Evolutionary conservation across 1,284 basidiomycete genomes (phyloP), one percentile per base, ranked within the genome.

Genomic region (Fomitopsis schrenkii): DNA sequence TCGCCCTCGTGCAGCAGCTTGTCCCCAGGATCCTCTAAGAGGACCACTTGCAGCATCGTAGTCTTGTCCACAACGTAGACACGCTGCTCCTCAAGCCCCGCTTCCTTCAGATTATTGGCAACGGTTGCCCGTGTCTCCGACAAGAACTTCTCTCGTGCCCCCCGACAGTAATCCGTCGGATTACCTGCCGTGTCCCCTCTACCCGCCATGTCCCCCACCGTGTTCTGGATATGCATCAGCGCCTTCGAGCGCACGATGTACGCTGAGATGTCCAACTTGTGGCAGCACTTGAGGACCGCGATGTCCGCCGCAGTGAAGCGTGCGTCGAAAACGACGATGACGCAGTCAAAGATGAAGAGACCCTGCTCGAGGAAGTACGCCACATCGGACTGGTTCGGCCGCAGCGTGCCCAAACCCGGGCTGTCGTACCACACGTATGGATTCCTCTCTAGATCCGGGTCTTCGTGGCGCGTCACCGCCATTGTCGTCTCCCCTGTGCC

Each of bases 231-330:
- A 42, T 60, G 59, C 44, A 56, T 54, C 5, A 35, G 33, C 35
- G 59, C 54, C 45, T 60, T 60, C 36, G 54, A 60, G 22, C 59
- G 59, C 17, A 60, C 59, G 59, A 60, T 60, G 54, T 60, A 60
- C 17, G 54, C 38, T 3, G 53, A 42, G 14, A 56, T 56, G 14
- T 56, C 22, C 40, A 55, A 33, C 28, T 17, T n/a, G 15, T 15
- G 33, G 45, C 59, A 60, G 30, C 54, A 55, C n/a, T n/a, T 2
- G 42, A 60, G 44, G 54, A 60, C 46, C 42, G 59, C 54, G 54
- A 60, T 36, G 45, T 60, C 59, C 36, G 54, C 40, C 10, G 7
- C 53, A 12, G 59, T 60, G 59, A 60, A 56, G n/a, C 59, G 59
- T 22, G 19, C 10, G 44, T 60, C 59, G 44, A 56, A 17, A 2